Percentiles rank a stretch among this genome's conserved stretches.
Conservation (phyloP, 169 alveolate genomes). For the Plasmodium malariae region DNA sequence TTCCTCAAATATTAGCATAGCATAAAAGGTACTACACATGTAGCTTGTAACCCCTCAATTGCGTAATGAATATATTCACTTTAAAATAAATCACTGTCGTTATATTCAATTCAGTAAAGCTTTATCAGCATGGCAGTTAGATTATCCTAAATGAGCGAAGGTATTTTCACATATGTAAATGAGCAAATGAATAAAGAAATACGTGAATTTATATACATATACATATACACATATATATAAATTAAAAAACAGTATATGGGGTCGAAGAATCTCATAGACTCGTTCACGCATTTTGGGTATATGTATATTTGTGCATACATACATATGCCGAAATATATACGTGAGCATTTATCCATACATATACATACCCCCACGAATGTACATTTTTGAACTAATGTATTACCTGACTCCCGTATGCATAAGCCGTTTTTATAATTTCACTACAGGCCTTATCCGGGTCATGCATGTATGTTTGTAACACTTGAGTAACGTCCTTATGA, state of each 20-base stretch:
- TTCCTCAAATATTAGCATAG: no score
- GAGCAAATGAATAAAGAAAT: background rate
- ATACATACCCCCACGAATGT: background rate
- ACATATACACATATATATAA: background rate
- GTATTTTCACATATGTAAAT: no score
- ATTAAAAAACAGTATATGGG: background rate
- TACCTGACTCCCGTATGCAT: conserved; percentile 74
- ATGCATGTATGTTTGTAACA: conserved; percentile 42
- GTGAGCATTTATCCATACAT: no score
- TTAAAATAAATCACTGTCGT: no score
- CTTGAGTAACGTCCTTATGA: conserved; percentile 52
- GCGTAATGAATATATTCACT: no score
- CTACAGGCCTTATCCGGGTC: conserved; percentile 77
- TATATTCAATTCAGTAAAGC: conserved; percentile 21
- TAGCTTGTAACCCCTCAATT: no score
- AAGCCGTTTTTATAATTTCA: conserved; percentile 72
- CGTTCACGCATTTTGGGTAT: no score
- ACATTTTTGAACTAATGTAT: background rate
- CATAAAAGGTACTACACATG: no score
- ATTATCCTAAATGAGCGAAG: conserved; percentile 29
- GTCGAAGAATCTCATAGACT: background rate
- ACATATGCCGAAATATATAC: no score
- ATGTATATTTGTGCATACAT: background rate
- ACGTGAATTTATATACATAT: background rate
- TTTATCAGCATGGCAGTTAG: conserved; percentile 66